Base-by-base conservation (phyloP, 106 monocot species). In the Alisma plantagoaquatica region DNA sequence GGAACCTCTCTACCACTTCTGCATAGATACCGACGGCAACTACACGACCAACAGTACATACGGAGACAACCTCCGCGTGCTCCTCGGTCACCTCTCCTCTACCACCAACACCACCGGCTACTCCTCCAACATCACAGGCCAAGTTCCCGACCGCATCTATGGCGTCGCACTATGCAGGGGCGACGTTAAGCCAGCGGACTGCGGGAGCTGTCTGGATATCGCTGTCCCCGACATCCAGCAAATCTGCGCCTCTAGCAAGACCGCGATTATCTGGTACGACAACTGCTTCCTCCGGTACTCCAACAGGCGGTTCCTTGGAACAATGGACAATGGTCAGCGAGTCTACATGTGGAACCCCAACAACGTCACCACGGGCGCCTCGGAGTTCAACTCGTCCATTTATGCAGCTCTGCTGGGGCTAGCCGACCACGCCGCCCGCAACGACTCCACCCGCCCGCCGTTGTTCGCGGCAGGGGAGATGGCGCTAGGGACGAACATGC, bases 21-120 rank as follows among this genome's bases (percentile, higher is more conserved):
- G 16, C 24, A 47, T 46, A n/a, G 46, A 30, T 0, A 32, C 1
- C 11, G 29, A 19, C 23, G 33, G 46, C n/a, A 66, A 66, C 66
- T 66, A 43, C 66, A 66, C 55, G 6, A 29, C 29, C 21, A 56
- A 47, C 45, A 57, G 56, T 47, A 46, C 56, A 29, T 56, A 54
- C 46, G 27, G 45, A 26, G 18, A 19, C 54, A 66, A 62, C 33
- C 62, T 62, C 62, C 9, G 11, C 1, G 3, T 18, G 2, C 62
- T 62, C 32, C 48, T 62, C 49, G 5, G 33, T 23, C 51, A 48
- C 31, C 54, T 54, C 31, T 3, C 31, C 25, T 23, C 54, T 9
- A 29, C 26, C 1, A 7, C 29, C 16, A 27, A 28, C 25, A 16
- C 28, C 30, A 31, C 54, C 16, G 54, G 54, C 31, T 54, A 29